Conservation (phyloP, 495 filamentous ascomycete species). For the Penicilliopsis zonata region DNA sequence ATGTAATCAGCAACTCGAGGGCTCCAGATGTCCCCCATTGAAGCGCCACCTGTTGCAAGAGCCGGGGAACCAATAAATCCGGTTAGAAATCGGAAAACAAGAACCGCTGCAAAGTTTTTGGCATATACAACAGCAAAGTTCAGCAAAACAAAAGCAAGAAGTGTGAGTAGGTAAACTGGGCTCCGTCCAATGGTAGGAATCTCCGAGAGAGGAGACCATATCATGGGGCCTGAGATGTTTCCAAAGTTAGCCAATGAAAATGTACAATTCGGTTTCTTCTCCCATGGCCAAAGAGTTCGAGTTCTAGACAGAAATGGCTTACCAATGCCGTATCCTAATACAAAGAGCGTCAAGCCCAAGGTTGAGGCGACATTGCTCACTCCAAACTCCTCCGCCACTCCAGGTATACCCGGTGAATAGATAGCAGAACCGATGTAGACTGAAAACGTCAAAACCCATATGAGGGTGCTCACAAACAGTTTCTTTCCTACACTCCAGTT, state of each 20-base stretch:
- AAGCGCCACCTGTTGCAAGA: slow-evolving; percentile 29
- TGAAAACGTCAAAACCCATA: slow-evolving; percentile 33
- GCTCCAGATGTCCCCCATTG: slow-evolving; percentile 33
- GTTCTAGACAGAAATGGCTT: no score
- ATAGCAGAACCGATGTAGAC: slow-evolving; percentile 38
- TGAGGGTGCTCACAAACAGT: slow-evolving; percentile 27
- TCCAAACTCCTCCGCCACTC: slow-evolving; percentile 23
- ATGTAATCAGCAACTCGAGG: slow-evolving; percentile 29
- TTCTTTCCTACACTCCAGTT: slow-evolving; percentile 31
- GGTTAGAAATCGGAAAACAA: slow-evolving; percentile 38
- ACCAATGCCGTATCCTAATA: slow-evolving; percentile 29
- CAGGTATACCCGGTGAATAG: slow-evolving; percentile 23
- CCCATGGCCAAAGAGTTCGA: no score
- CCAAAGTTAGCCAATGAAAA: no score
- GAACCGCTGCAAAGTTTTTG: slow-evolving; percentile 31
- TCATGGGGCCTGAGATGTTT: slow-evolving; percentile 31
- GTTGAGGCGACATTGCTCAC: slow-evolving; percentile 30
- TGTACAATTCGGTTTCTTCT: no score
- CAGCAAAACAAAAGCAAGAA: slow-evolving; percentile 34
- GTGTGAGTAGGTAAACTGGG: slow-evolving; percentile 31
- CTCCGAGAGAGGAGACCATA: slow-evolving; percentile 35
- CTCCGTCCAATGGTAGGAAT: slow-evolving; percentile 34
- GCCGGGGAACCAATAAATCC: slow-evolving; percentile 36
- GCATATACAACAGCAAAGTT: slow-evolving; percentile 32
- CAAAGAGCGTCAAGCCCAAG: slow-evolving; percentile 34